A percentile compares a stretch with the other conserved stretches of the same genome.
Conservation (phyloP, 1,284 basidiomycete species). For the Uromyces viciae-fabae region DNA sequence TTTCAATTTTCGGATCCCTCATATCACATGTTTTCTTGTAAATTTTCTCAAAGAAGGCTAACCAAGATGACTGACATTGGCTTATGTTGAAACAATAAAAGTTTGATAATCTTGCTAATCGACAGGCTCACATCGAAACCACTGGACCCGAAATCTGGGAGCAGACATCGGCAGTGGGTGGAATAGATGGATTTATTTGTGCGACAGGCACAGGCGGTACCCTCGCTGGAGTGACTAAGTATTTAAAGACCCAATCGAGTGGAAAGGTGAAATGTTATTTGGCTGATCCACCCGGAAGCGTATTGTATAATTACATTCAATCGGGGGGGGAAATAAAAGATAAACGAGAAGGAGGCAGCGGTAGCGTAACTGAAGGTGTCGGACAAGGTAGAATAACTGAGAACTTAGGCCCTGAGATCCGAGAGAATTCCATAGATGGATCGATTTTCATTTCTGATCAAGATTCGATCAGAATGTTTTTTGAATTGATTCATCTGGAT, state of each 20-base stretch:
- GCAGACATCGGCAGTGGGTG: conserved; percentile 51
- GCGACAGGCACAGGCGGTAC: conserved; percentile 55
- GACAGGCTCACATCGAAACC: conserved; percentile 54
- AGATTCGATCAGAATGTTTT: conserved; percentile 88
- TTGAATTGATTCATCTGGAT: conserved; percentile 84
- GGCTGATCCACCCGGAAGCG: conserved; percentile 76
- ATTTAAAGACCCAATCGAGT: conserved; percentile 52
- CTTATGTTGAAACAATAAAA: not conserved
- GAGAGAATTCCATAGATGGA: conserved; percentile 65
- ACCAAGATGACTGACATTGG: too few species aligned
- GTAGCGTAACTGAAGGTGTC: conserved; percentile 97
- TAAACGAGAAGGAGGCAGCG: conserved; percentile 66
- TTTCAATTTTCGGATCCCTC: not conserved
- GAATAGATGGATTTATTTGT: conserved; percentile 54
- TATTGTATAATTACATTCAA: conserved; percentile 78
- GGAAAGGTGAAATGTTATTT: conserved; percentile 55
- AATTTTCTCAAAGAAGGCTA: too few species aligned
- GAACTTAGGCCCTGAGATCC: conserved; percentile 81
- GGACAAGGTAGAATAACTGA: conserved; percentile 96
- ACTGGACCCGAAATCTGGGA: conserved; percentile 56
- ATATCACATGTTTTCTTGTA: not conserved
- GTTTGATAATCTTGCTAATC: conserved; percentile 55
- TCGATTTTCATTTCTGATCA: conserved; percentile 82
- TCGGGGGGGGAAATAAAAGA: conserved; percentile 70
- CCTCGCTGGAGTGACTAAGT: conserved; percentile 54